Evolutionary conservation across 495 filamentous ascomycete species (phyloP).

Genomic region (Penicillium chermesinum): DNA sequence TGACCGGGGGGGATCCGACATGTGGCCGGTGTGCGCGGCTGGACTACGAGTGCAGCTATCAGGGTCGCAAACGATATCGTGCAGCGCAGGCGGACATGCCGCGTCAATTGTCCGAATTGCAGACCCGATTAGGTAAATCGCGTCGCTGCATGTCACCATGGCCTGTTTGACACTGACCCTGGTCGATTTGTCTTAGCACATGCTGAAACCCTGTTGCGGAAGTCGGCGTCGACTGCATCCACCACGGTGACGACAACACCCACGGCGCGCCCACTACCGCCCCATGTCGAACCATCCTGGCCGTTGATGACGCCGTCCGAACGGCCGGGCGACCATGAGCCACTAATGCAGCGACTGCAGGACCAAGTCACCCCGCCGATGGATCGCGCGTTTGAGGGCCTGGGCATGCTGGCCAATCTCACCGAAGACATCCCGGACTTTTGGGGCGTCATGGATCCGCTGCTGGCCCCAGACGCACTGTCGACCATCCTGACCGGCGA

Average conservation of each 20-base stretch:
- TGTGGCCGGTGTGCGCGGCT: slow-evolving; percentile 7
- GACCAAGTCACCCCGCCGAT: slow-evolving; percentile 1
- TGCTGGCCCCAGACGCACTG: slow-evolving; percentile 1
- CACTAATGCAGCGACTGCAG: slow-evolving; percentile 5
- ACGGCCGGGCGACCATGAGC: too few species aligned
- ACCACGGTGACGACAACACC: too few species aligned
- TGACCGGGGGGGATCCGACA: slow-evolving; percentile 1
- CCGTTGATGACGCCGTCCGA: too few species aligned
- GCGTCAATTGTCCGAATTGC: slow-evolving; percentile 2
- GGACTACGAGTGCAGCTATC: slow-evolving; percentile 9
- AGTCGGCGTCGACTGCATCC: too few species aligned
- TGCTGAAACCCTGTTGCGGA: slow-evolving; percentile 2
- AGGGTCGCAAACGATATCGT: slow-evolving; percentile 3
- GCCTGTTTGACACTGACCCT: neutral
- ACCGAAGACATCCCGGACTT: slow-evolving; percentile 2
- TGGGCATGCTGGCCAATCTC: slow-evolving; percentile 1
- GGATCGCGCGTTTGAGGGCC: slow-evolving; percentile 5
- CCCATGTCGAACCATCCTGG: neutral
- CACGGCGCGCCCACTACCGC: neutral
- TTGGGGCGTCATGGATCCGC: slow-evolving; percentile 1
- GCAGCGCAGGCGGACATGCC: slow-evolving; percentile 1
- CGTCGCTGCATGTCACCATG: neutral
- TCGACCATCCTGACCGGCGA: slow-evolving; percentile 2
- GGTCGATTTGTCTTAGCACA: slow-evolving; percentile 1
- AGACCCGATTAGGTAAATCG: slow-evolving; percentile 4